Evolutionary conservation across 495 filamentous ascomycete species (phyloP).

Genomic region (Darksidea phi): DNA sequence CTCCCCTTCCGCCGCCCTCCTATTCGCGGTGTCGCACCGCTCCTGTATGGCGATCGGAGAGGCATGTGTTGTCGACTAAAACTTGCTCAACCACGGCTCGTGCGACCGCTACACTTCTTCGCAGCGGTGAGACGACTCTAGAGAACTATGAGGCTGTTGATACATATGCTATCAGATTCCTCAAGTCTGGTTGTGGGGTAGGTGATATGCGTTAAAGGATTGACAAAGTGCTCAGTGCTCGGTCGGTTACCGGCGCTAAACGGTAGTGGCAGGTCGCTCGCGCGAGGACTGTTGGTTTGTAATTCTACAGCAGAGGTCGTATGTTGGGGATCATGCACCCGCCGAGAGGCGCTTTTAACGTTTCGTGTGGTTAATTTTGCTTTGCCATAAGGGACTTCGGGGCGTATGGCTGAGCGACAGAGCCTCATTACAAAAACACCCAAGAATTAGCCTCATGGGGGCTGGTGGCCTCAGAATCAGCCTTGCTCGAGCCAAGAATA

Average conservation of each 20-base stretch:
- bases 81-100: too few species aligned
- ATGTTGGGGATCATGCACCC: neutral
- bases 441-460: too few species aligned
- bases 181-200: neutral
- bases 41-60: neutral
- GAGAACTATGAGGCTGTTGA: neutral
- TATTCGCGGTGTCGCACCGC: neutral
- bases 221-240: slow-evolving; percentile 18
- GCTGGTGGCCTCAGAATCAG: too few species aligned
- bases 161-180: neutral
- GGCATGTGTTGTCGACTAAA: neutral
- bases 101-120: neutral
- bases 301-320: neutral
- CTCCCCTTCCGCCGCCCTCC: neutral
- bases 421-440: too few species aligned
- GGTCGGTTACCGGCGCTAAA: slow-evolving; percentile 16
- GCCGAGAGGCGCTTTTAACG: neutral
- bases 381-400: too few species aligned
- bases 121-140: neutral
- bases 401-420: too few species aligned
- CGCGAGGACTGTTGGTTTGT: neutral
- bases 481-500: too few species aligned
- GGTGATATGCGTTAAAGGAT: neutral
- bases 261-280: neutral
- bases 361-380: too few species aligned